Conservation (phyloP, 140 eudicot species). For the Oenanthe javanica region DNA sequence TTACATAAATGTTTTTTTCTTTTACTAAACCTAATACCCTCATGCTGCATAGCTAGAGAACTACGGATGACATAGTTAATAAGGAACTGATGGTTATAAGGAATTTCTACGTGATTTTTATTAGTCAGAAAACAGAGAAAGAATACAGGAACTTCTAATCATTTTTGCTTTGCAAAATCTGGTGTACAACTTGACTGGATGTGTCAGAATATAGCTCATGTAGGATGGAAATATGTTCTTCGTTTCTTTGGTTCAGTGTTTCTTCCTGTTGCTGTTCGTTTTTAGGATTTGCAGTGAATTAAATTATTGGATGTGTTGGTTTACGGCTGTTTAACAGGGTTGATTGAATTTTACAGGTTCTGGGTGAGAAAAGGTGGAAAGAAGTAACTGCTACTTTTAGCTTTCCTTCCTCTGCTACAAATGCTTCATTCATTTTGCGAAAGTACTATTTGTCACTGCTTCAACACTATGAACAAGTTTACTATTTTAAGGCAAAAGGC, state of each 20-base stretch:
- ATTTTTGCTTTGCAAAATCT: too few species aligned
- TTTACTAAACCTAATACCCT: not conserved
- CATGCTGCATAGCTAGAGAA: too few species aligned
- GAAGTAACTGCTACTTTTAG: slow-evolving; percentile 65
- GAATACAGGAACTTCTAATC: too few species aligned
- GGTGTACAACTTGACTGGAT: too few species aligned
- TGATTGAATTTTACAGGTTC: slow-evolving; percentile 37
- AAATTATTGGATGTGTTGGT: not conserved
- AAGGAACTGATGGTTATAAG: too few species aligned
- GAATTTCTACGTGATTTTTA: too few species aligned
- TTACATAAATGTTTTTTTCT: too few species aligned
- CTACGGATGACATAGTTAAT: too few species aligned
- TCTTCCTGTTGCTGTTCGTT: not conserved
- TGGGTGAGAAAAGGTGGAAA: slow-evolving; percentile 75
- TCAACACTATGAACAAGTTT: slow-evolving; percentile 77
- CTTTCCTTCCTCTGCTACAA: slow-evolving; percentile 93
- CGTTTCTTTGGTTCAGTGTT: not conserved
- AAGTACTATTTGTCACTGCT: slow-evolving; percentile 70
- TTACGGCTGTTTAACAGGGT: not conserved
- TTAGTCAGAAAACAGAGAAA: too few species aligned
- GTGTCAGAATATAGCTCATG: not conserved
- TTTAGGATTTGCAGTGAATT: not conserved
- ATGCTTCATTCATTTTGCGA: slow-evolving; percentile 77
- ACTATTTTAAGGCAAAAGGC: slow-evolving; percentile 60
- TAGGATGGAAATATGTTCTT: not conserved